Conservation (phyloP, 108 stramenopile species). For the Nitzschia sp. region DNA sequence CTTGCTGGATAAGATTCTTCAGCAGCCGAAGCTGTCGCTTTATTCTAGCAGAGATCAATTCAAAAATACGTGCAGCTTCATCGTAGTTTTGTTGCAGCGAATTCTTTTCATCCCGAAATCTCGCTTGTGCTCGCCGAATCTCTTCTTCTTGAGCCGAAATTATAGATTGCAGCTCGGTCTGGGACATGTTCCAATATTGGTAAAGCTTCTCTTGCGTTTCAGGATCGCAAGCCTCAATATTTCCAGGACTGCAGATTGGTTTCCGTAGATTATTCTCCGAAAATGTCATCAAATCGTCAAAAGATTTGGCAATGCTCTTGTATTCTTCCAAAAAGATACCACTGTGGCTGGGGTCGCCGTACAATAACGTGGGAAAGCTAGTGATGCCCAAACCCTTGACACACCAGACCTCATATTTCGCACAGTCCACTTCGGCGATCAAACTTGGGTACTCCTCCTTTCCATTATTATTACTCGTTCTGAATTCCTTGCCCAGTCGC, state of each 20-base stretch:
- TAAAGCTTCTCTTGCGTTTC: conserved; percentile 37
- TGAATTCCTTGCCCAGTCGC: conserved; percentile 60
- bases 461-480: background rate
- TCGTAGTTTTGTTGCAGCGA: conserved; percentile 55
- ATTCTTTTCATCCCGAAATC: conserved; percentile 49
- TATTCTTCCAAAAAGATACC: conserved; percentile 62
- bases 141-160: conserved; percentile 48
- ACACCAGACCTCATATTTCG: conserved; percentile 46
- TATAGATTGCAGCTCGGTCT: conserved; percentile 24
- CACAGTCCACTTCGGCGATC: conserved; percentile 83
- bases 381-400: conserved; percentile 35
- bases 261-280: conserved; percentile 37
- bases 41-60: conserved; percentile 6
- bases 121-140: conserved; percentile 44
- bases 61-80: conserved; percentile 5
- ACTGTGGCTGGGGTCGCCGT: conserved; percentile 46
- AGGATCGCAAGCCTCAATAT: conserved; percentile 51
- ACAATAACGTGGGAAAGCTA: conserved; percentile 57
- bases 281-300: conserved; percentile 46
- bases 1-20: no score
- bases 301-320: conserved; percentile 38
- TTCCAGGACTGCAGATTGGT: conserved; percentile 47
- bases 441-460: conserved; percentile 45
- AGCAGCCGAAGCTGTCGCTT: conserved; percentile 16
- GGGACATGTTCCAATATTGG: conserved; percentile 36